Evolutionary conservation across 306 rosid species (phyloP).

Genomic region (Abrus precatorius): DNA sequence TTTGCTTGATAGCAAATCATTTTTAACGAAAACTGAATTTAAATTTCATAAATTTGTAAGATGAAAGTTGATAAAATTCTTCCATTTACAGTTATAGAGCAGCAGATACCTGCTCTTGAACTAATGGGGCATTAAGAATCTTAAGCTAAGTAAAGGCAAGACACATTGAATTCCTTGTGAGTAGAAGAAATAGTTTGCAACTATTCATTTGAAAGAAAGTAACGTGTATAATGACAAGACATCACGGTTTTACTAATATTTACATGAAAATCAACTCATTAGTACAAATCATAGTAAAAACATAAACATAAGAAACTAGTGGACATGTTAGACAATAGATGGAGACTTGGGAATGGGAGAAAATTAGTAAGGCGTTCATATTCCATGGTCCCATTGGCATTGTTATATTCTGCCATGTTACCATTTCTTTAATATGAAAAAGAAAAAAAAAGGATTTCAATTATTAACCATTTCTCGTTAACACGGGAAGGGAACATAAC

Average conservation of each 20-base stretch:
- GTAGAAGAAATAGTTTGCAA: not conserved
- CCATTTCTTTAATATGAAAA: not conserved
- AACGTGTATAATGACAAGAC: no score
- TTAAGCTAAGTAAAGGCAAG: conserved; percentile 14
- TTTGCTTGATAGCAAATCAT: not conserved
- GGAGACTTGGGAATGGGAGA: no score
- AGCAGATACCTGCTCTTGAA: not conserved
- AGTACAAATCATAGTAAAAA: no score
- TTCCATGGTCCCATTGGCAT: not conserved
- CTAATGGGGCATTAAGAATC: not conserved
- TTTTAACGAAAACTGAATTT: no score
- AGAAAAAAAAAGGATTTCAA: not conserved
- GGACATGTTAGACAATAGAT: no score
- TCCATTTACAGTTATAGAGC: not conserved
- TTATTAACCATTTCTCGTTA: not conserved
- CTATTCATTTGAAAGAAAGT: no score
- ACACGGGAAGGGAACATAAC: not conserved
- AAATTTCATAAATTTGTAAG: no score
- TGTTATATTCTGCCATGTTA: not conserved
- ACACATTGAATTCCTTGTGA: not conserved
- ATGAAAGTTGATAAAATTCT: no score
- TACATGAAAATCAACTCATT: no score
- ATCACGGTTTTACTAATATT: no score
- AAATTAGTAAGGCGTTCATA: not conserved
- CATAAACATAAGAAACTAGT: no score